Percentiles rank a stretch among this genome's conserved stretches.
These are phyloP conservation scores for Yarrowia deformans DNA, from an alignment of 805 yeast species.

Conservation along the genomic window DNA sequence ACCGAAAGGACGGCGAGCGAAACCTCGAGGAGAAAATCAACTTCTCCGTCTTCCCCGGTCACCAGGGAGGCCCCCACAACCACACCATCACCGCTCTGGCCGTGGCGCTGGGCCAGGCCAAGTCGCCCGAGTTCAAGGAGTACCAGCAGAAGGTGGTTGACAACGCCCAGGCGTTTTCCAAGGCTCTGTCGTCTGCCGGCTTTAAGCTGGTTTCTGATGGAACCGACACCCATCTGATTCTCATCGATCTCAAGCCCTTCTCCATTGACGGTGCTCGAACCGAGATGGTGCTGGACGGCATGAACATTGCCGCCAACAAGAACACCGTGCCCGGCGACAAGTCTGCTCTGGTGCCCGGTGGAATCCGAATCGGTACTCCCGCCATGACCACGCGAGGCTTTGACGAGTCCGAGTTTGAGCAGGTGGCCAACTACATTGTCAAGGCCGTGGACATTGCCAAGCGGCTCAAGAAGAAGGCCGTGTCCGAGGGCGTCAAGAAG, in stretches of 20 bases:
- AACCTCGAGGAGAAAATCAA: conserved; percentile 91
- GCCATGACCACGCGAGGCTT: conserved; percentile 99
- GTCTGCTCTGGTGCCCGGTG: conserved; percentile 95
- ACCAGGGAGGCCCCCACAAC: conserved; percentile 99
- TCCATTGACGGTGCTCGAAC: conserved; percentile 95
- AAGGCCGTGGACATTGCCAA: conserved; percentile 74
- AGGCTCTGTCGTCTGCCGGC: conserved; percentile 68
- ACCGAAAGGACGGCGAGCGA: conserved; percentile 92
- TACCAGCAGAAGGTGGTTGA: conserved; percentile 84
- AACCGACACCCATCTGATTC: conserved; percentile 91
- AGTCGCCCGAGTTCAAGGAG: conserved; percentile 82
- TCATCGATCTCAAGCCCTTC: conserved; percentile 80
- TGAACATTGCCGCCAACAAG: conserved; percentile 94
- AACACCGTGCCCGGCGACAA: conserved; percentile 96
- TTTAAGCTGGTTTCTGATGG: conserved; percentile 87
- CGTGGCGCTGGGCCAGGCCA: conserved; percentile 91
- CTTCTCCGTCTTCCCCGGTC: conserved; percentile 98
- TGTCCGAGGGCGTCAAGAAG: conserved; percentile 65
- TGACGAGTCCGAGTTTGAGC: conserved; percentile 74
- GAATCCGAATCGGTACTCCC: conserved; percentile 96
- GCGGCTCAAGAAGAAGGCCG: conserved; percentile 68
- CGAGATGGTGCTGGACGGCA: conserved; percentile 85
- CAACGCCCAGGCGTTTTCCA: conserved; percentile 81
- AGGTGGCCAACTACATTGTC: conserved; percentile 81
- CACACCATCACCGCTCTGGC: conserved; percentile 97